A percentile compares a stretch with the other conserved stretches of the same genome.
These are phyloP conservation scores for Ceratocystis variospora DNA, from an alignment of 2,329 filamentous ascomycete species.

Conservation along the genomic window DNA sequence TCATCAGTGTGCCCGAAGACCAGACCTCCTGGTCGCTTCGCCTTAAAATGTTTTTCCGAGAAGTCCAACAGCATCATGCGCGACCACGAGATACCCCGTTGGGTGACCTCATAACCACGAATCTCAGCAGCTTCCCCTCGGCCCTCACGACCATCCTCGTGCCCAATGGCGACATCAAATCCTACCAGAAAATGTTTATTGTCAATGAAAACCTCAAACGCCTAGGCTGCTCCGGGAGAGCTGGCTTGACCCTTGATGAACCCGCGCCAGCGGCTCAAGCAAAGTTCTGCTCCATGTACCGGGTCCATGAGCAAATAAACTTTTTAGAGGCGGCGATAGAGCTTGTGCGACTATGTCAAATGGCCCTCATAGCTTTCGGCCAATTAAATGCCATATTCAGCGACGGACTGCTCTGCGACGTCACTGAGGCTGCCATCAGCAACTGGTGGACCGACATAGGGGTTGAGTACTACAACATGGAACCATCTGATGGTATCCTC, in stretches of 20 bases:
- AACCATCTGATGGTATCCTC: slow-evolving; percentile 82
- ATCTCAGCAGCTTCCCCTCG: slow-evolving; percentile 81
- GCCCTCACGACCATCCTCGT: slow-evolving; percentile 83
- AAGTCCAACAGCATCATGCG: slow-evolving; percentile 73
- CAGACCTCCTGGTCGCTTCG: slow-evolving; percentile 66
- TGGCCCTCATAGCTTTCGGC: slow-evolving; percentile 74
- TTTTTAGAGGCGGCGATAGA: slow-evolving; percentile 70
- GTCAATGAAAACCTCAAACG: slow-evolving; percentile 92
- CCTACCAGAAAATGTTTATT: slow-evolving; percentile 71
- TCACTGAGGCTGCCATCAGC: slow-evolving; percentile 76
- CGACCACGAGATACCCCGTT: slow-evolving; percentile 66
- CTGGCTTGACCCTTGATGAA: slow-evolving; percentile 64
- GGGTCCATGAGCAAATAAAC: slow-evolving; percentile 68
- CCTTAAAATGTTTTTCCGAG: slow-evolving; percentile 71
- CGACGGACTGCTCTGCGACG: slow-evolving; percentile 82
- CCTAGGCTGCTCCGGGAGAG: slow-evolving; percentile 78
- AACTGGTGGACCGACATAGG: slow-evolving; percentile 97
- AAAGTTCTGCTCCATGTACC: slow-evolving; percentile 86
- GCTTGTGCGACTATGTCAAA: slow-evolving; percentile 80
- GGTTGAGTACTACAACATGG: slow-evolving; percentile 78
- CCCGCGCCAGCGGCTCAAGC: slow-evolving; percentile 71
- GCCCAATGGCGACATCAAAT: slow-evolving; percentile 70
- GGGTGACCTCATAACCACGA: slow-evolving; percentile 85
- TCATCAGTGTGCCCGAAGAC: slow-evolving; percentile 70
- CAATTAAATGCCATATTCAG: slow-evolving; percentile 79